phyloP scores from a whole-genome alignment of 331 rosid species.

The Malus hybrid region DNA sequence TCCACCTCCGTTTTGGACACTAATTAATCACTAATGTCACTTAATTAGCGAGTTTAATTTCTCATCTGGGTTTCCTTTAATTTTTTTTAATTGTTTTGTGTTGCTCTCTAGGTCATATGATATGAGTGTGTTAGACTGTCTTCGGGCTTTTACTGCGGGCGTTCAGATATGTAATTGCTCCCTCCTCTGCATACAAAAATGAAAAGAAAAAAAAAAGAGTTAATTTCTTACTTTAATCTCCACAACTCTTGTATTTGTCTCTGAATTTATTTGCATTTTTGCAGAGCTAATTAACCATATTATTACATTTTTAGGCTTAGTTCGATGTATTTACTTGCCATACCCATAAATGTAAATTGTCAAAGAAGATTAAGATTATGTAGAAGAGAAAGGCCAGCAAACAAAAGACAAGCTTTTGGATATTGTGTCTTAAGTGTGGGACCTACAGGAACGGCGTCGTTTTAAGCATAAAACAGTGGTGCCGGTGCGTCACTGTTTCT shows the following conservation, averaged over 20 bases:
- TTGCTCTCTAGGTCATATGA: not conserved
- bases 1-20: not conserved
- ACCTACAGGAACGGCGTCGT: slow-evolving; percentile 6
- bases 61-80: not conserved
- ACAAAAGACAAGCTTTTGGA: not conserved
- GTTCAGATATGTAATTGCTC: slow-evolving; percentile 6
- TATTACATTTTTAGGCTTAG: not conserved
- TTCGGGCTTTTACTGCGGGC: not conserved
- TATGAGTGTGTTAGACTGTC: not conserved
- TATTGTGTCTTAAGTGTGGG: not conserved
- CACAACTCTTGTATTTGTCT: not conserved
- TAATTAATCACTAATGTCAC: not conserved
- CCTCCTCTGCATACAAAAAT: slow-evolving; percentile 20
- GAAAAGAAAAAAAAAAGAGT: not conserved
- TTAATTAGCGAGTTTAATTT: not conserved
- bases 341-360: too few species aligned
- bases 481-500: not conserved
- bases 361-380: not conserved
- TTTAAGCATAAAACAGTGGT: not conserved
- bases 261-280: not conserved
- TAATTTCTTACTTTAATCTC: not conserved
- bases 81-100: not conserved
- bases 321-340: not conserved
- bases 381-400: not conserved
- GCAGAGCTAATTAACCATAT: not conserved